Evolutionary conservation across 2,329 filamentous ascomycete species (phyloP).

Genomic region (Clonostachys rosea): DNA sequence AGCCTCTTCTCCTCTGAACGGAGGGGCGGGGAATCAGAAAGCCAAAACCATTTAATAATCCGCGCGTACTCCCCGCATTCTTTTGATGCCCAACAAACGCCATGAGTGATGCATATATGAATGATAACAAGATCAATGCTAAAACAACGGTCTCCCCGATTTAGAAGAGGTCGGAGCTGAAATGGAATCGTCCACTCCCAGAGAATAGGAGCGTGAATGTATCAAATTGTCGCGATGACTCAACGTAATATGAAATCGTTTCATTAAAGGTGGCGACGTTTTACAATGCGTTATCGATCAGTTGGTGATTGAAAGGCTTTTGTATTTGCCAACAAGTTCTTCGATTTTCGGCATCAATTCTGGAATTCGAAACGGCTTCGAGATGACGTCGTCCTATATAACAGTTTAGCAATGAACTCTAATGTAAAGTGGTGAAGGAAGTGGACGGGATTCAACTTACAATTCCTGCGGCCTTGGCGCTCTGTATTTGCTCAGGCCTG

Average conservation of each 20-base stretch:
- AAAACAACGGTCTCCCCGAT: too few species aligned
- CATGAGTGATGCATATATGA: too few species aligned
- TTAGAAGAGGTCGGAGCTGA: too few species aligned
- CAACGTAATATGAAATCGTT: background rate
- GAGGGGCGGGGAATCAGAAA: too few species aligned
- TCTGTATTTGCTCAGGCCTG: slow-evolving; percentile 67
- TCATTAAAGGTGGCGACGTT: background rate
- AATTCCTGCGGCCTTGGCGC: slow-evolving; percentile 68
- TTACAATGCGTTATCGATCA: background rate
- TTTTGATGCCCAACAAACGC: too few species aligned
- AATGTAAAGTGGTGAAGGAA: background rate
- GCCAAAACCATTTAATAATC: too few species aligned
- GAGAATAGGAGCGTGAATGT: too few species aligned
- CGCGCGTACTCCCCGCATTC: too few species aligned
- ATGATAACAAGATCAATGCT: too few species aligned
- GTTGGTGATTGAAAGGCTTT: slow-evolving; percentile 16
- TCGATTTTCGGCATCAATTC: slow-evolving; percentile 66
- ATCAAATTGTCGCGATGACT: too few species aligned
- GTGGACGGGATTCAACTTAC: slow-evolving; percentile 35
- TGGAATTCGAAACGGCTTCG: slow-evolving; percentile 75
- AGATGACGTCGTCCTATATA: slow-evolving; percentile 64
- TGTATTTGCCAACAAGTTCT: slow-evolving; percentile 41
- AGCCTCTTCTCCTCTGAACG: too few species aligned
- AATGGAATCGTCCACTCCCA: too few species aligned
- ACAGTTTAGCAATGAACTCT: slow-evolving; percentile 1